A percentile compares a stretch with the other conserved stretches of the same genome.
Evolutionary conservation across 1,284 basidiomycete genomes (phyloP).

Genomic region (Sparassis latifolia): DNA sequence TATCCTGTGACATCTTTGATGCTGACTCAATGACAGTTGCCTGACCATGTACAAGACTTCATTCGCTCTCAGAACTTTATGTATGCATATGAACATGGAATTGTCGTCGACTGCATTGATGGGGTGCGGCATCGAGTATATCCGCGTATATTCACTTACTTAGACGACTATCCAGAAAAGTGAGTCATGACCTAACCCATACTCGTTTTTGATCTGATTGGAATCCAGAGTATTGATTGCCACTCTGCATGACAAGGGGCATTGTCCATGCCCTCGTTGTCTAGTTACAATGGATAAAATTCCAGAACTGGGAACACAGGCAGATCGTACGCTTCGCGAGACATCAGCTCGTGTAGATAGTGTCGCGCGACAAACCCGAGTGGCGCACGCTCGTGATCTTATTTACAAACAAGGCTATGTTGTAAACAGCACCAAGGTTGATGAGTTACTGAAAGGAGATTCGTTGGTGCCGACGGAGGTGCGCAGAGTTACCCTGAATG

Average conservation of each 20-base stretch:
- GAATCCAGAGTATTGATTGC: slow-evolving; percentile 13
- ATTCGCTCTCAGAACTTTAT: slow-evolving; percentile 8
- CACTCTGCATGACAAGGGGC: slow-evolving; percentile 9
- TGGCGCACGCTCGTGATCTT: slow-evolving; percentile 6
- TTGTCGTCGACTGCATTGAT: slow-evolving; percentile 15
- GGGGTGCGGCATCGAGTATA: slow-evolving; percentile 12
- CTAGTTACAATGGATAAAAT: slow-evolving; percentile 13
- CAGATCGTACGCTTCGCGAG: slow-evolving; percentile 1
- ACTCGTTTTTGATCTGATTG: too few relatives aligned
- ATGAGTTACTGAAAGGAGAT: slow-evolving; percentile 9
- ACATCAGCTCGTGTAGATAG: not conserved
- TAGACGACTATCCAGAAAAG: slow-evolving; percentile 29
- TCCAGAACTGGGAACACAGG: slow-evolving; percentile 4
- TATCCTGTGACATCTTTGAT: not conserved
- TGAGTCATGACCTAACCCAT: slow-evolving; percentile 2
- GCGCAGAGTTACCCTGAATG: not conserved
- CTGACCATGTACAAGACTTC: not conserved
- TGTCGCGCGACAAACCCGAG: not conserved
- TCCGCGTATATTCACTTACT: slow-evolving; percentile 17
- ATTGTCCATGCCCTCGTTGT: slow-evolving; percentile 28
- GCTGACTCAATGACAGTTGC: not conserved
- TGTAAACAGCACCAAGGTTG: slow-evolving; percentile 7
- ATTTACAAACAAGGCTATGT: slow-evolving; percentile 12
- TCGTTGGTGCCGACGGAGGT: slow-evolving; percentile 9
- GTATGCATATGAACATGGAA: slow-evolving; percentile 16